Conservation (phyloP, 768 basidiomycete genomes). For the Rhodotorula paludigena region DNA sequence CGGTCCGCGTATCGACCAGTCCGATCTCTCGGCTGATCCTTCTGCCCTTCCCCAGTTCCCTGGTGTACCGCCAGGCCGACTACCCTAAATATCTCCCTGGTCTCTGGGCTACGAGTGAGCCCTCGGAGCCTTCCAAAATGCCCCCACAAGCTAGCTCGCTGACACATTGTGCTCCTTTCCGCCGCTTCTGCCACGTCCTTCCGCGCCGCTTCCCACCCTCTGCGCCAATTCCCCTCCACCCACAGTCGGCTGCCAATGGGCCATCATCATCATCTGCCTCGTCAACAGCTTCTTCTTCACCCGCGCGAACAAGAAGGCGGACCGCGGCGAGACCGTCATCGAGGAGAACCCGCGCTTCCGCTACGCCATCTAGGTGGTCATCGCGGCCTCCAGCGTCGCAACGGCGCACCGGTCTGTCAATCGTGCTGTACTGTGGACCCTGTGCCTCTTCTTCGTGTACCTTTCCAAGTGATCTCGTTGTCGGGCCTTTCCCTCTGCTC, state of each 20-base stretch:
- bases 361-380: slow-evolving; percentile 42
- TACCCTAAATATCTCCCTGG: slow-evolving; percentile 33
- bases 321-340: slow-evolving; percentile 10
- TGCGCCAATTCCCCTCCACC: too few species aligned
- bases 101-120: slow-evolving; percentile 21
- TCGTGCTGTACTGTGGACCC: too few species aligned
- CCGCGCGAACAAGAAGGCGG: slow-evolving; percentile 30
- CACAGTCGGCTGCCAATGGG: slow-evolving; percentile 30
- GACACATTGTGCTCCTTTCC: neutral
- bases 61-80: slow-evolving; percentile 4
- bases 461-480: too few species aligned
- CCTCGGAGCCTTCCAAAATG: fast-evolving
- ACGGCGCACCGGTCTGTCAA: too few species aligned
- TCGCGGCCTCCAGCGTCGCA: too few species aligned
- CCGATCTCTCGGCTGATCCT: neutral
- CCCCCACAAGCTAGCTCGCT: neutral
- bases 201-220: too few species aligned
- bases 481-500: too few species aligned
- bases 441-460: too few species aligned
- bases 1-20: neutral
- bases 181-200: too few species aligned
- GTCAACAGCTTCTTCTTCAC: slow-evolving; percentile 30
- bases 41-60: neutral
- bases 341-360: slow-evolving; percentile 38
- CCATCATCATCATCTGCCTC: slow-evolving; percentile 19